These are phyloP conservation scores for Chlorella sp. DNA, from an alignment of 139 green algal species.

Conservation along the genomic window DNA sequence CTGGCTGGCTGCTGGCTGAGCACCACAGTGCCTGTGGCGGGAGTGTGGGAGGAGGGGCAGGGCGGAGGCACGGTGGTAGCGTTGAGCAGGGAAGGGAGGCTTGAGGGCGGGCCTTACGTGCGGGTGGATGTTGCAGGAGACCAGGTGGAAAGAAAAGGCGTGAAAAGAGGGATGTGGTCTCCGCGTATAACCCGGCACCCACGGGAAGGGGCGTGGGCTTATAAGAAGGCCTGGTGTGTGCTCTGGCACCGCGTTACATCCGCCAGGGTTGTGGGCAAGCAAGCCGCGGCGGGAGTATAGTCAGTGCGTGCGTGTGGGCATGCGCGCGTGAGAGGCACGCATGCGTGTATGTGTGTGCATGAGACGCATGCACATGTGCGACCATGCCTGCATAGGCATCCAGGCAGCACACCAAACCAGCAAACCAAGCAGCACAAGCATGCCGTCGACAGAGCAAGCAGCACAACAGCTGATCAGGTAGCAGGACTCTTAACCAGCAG, in stretches of 20 bases:
- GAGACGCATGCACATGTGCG: not conserved
- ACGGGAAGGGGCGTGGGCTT: conserved; percentile 10
- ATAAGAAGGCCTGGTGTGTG: conserved; percentile 5
- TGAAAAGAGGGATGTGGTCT: conserved; percentile 20
- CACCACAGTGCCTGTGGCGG: conserved; percentile 37
- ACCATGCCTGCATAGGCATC: not conserved
- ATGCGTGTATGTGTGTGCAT: not conserved
- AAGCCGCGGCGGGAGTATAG: conserved; percentile 21
- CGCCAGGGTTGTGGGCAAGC: not conserved
- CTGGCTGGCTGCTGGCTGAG: conserved; percentile 48
- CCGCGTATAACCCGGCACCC: conserved; percentile 46
- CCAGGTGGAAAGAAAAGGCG: not conserved
- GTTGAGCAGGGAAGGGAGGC: not conserved
- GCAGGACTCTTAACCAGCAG: not conserved
- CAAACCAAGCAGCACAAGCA: not conserved
- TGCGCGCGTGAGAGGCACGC: not conserved
- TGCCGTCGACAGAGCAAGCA: not conserved
- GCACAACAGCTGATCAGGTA: not conserved
- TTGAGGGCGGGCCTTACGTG: not conserved
- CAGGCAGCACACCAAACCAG: not conserved
- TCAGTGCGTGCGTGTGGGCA: not conserved
- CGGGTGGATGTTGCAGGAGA: too few relatives aligned
- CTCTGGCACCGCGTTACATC: conserved; percentile 31
- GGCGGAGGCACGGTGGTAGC: too few relatives aligned
- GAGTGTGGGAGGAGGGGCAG: not conserved